phyloP scores from a whole-genome alignment of 768 basidiomycete species.

The Kwoniella sp. region DNA sequence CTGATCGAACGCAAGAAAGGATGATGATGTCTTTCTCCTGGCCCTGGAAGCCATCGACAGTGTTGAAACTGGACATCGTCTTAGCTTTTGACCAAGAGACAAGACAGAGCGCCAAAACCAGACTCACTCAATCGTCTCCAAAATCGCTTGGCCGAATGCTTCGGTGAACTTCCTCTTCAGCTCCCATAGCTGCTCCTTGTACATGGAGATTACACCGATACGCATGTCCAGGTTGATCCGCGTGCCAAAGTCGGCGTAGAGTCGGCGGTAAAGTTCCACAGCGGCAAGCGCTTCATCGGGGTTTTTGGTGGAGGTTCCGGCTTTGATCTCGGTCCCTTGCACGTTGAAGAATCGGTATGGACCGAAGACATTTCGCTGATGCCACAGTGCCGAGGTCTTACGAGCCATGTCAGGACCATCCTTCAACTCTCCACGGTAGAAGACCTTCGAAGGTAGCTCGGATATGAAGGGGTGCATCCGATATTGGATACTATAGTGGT shows the following conservation, averaged over 20 bases:
- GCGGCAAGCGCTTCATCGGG: slow-evolving; percentile 72
- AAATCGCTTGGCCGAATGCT: slow-evolving; percentile 71
- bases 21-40: slow-evolving; percentile 99
- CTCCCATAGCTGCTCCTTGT: slow-evolving; percentile 82
- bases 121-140: slow-evolving; percentile 67
- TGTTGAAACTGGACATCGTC: slow-evolving; percentile 67
- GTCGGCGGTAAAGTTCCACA: slow-evolving; percentile 71
- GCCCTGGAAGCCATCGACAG: slow-evolving; percentile 98
- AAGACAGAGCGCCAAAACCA: too few relatives aligned
- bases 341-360: slow-evolving; percentile 90
- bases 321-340: slow-evolving; percentile 66
- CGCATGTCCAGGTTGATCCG: slow-evolving; percentile 62
- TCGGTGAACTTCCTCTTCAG: slow-evolving; percentile 70
- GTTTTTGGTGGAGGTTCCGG: slow-evolving; percentile 78
- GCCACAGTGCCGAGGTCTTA: slow-evolving; percentile 86
- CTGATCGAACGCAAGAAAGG: slow-evolving; percentile 91
- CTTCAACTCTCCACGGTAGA: slow-evolving; percentile 75
- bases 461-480: slow-evolving; percentile 99
- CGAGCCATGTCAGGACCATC: slow-evolving; percentile 87
- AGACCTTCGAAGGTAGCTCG: slow-evolving; percentile 78
- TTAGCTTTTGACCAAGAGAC: background rate
- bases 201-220: slow-evolving; percentile 85
- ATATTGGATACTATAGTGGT: slow-evolving; percentile 82
- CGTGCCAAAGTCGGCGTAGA: slow-evolving; percentile 65
- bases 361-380: slow-evolving; percentile 72